Percentiles rank a stretch among this genome's conserved stretches.
Conservation (phyloP, 2,329 filamentous ascomycete species). For the Cephalotrichum gorgonifer region DNA sequence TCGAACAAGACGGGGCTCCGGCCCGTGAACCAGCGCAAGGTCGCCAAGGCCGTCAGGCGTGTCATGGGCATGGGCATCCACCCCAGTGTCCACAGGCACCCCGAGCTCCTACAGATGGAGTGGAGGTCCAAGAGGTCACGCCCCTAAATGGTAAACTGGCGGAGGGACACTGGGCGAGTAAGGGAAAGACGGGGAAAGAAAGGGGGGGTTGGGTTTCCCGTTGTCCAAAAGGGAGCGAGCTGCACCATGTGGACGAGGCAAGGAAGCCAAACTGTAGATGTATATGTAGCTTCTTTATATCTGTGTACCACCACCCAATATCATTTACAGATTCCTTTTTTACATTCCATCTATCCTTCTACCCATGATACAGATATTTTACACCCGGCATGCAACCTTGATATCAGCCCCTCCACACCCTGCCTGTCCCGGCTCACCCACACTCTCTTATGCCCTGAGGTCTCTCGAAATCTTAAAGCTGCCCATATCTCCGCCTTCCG, state of each 20-base stretch:
- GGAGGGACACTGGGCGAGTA: no score
- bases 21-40: constrained; percentile 82
- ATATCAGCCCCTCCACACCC: constrained; percentile 8
- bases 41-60: constrained; percentile 85
- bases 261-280: neutral
- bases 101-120: constrained; percentile 55
- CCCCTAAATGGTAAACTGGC: no score
- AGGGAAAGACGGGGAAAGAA: neutral
- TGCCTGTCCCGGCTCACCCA: neutral
- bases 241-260: neutral
- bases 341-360: neutral
- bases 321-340: constrained; percentile 7
- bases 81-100: constrained; percentile 83
- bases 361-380: constrained; percentile 19
- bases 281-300: neutral
- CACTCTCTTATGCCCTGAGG: constrained; percentile 30
- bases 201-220: neutral
- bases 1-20: constrained; percentile 67
- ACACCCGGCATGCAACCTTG: constrained; percentile 4
- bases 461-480: constrained; percentile 39
- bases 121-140: constrained; percentile 8
- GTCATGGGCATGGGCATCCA: constrained; percentile 85
- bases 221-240: neutral
- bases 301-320: constrained; percentile 7
- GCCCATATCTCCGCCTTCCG: constrained; percentile 32